A percentile compares a stretch with the other conserved stretches of the same genome.
Conservation (phyloP, 139 green algal genomes). For the Volvox reticuliferus region DNA sequence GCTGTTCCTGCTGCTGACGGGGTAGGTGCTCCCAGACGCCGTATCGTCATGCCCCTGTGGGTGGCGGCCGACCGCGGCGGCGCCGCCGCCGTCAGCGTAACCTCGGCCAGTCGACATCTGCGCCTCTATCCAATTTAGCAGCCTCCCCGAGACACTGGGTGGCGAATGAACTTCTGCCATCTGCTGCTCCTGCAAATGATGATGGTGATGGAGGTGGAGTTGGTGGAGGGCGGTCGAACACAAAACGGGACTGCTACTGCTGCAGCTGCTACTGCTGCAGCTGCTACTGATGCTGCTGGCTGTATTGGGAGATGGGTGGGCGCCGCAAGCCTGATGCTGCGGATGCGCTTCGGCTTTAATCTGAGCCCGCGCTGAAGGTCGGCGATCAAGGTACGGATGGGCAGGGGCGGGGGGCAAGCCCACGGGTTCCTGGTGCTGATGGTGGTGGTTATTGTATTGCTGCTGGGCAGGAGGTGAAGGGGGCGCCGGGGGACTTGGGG, state of each 20-base stretch:
- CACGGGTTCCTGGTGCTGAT: not conserved
- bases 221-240: not conserved
- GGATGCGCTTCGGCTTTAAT: not conserved
- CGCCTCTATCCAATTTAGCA: slow-evolving; percentile 4
- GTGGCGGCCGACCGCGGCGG: not conserved
- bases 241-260: not conserved
- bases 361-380: no score
- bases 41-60: not conserved
- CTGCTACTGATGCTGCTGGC: not conserved
- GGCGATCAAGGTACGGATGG: no score
- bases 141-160: not conserved
- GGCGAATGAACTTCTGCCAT: not conserved
- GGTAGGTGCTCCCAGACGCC: not conserved
- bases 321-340: not conserved
- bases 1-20: not conserved
- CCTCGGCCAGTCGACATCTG: not conserved
- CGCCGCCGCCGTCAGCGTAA: not conserved
- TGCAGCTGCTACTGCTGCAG: not conserved
- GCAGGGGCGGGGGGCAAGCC: no score
- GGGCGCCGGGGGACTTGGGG: not conserved
- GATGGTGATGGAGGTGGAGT: slow-evolving; percentile 37
- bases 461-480: not conserved
- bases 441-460: not conserved
- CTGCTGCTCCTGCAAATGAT: slow-evolving; percentile 11
- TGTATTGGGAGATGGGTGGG: no score